These are phyloP conservation scores for Lepidium aucheri DNA, from an alignment of 345 rosid genomes.

Conservation along the genomic window DNA sequence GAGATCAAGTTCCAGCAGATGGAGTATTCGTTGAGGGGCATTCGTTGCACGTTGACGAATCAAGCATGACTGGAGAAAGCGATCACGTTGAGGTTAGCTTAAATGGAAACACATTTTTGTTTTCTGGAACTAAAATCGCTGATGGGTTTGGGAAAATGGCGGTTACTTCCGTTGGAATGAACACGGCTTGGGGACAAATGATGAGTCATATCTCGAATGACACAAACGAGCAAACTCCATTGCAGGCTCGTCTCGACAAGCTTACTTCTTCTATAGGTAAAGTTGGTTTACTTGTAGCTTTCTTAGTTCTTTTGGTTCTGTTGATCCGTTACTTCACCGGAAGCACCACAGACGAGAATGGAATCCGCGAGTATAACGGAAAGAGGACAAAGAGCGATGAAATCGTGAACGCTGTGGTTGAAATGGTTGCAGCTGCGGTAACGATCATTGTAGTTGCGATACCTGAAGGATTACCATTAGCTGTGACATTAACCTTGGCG, in stretches of 20 bases:
- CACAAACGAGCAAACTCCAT: conserved; percentile 48
- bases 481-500: conserved; percentile 71
- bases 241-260: conserved; percentile 57
- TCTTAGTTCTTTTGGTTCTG: conserved; percentile 50
- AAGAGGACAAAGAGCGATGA: conserved; percentile 42
- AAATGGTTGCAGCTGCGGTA: conserved; percentile 61
- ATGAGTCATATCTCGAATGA: conserved; percentile 50
- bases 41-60: conserved; percentile 49
- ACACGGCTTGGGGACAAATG: conserved; percentile 70
- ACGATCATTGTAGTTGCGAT: conserved; percentile 85
- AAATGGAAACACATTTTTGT: conserved; percentile 40
- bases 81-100: conserved; percentile 32
- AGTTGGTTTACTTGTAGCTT: conserved; percentile 54
- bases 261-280: conserved; percentile 59
- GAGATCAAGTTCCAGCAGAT: conserved; percentile 67
- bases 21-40: conserved; percentile 47
- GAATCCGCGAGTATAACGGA: conserved; percentile 36
- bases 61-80: conserved; percentile 65
- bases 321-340: conserved; percentile 69
- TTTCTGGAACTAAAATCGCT: conserved; percentile 51
- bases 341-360: conserved; percentile 43
- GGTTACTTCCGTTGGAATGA: conserved; percentile 65
- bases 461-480: conserved; percentile 77
- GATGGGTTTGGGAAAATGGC: conserved; percentile 56
- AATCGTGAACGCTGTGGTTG: conserved; percentile 45